Evolutionary conservation across 805 yeast species (phyloP).

Genomic region (Candida adriatica): DNA sequence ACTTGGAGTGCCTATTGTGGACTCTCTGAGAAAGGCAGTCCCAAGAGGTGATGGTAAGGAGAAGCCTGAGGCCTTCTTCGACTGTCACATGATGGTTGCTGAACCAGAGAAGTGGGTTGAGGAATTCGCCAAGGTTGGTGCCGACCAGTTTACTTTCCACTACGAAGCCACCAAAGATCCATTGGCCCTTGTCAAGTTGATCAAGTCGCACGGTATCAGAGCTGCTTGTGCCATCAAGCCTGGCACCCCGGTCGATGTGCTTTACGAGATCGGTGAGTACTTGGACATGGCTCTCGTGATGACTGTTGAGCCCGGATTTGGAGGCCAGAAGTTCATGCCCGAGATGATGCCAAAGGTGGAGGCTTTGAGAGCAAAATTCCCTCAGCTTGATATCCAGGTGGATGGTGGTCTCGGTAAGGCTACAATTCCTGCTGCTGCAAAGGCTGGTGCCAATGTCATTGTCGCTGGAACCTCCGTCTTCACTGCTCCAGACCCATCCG

Average conservation of each 20-base stretch:
- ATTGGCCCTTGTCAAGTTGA: slow-evolving; percentile 60
- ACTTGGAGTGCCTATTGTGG: slow-evolving; percentile 85
- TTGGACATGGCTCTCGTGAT: slow-evolving; percentile 94
- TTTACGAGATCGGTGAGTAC: slow-evolving; percentile 64
- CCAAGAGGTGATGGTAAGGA: slow-evolving; percentile 53
- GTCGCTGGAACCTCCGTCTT: slow-evolving; percentile 97
- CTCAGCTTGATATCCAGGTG: slow-evolving; percentile 83
- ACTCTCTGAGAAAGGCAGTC: slow-evolving; percentile 65
- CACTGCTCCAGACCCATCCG: slow-evolving; percentile 72
- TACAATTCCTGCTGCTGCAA: slow-evolving; percentile 83
- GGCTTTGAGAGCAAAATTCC: slow-evolving; percentile 62
- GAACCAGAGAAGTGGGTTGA: slow-evolving; percentile 91
- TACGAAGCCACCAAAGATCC: slow-evolving; percentile 87
- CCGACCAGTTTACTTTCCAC: slow-evolving; percentile 94
- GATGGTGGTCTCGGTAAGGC: slow-evolving; percentile 93
- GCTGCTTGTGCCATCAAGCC: slow-evolving; percentile 96
- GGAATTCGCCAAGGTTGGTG: slow-evolving; percentile 89
- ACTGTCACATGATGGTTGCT: slow-evolving; percentile 98
- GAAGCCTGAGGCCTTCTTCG: slow-evolving; percentile 55
- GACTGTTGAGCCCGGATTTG: slow-evolving; percentile 99
- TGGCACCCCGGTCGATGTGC: slow-evolving; percentile 78
- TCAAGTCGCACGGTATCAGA: slow-evolving; percentile 76
- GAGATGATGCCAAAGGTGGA: slow-evolving; percentile 96
- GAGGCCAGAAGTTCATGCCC: slow-evolving; percentile 94
- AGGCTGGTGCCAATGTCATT: slow-evolving; percentile 95